Evolutionary conservation across 306 rosid genomes (phyloP), one percentile per base, ranked within the genome.

Genomic region (Lathyrus oleraceus): DNA sequence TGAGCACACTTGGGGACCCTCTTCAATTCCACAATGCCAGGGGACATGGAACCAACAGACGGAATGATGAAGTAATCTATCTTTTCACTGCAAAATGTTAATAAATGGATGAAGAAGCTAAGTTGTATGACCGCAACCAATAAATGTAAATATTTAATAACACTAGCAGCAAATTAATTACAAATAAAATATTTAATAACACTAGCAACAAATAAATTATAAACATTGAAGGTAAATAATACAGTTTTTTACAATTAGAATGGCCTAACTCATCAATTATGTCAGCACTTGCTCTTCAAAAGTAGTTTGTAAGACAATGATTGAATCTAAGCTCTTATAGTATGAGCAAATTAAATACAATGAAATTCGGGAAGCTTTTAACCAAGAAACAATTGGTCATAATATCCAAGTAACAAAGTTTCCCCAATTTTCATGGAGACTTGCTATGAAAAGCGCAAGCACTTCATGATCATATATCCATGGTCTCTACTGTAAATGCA

Each of bases 1-100:
- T 80, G 67, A 78, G 87, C 61, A 66, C 82, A 87, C 56, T 82
- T 78, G 42, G 96, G 96, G 75, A 89, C 76, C 81, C 65, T 79
- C 85, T 89, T 89, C 82, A 89, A 81, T 59, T 86, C 95, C 85
- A 87, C 87, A 78, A 92, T 79, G 78, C 85, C 90, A 69, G 95
- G 92, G 61, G 89, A 89, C 19, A 74, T 51, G 44, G 68, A 78
- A 70, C 84, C 85, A 61, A 71, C 70, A 59, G 83, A 73, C 13
- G 95, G 96, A 73, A 88, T 35, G 65, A 67, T 82, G 61, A 69
- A 79, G 48, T 69, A 23, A 10, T 84, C 89, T 45, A 70, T 52
- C 70, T 79, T 85, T 79, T 81, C 86, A 60, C 98, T 92, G 91
- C 81, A 49, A 78, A 81, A 81, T 64, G 70, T 66, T 39, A 77